Conservation (phyloP, 1,284 basidiomycete genomes). For the Cutaneotrichosporon sp. region DNA sequence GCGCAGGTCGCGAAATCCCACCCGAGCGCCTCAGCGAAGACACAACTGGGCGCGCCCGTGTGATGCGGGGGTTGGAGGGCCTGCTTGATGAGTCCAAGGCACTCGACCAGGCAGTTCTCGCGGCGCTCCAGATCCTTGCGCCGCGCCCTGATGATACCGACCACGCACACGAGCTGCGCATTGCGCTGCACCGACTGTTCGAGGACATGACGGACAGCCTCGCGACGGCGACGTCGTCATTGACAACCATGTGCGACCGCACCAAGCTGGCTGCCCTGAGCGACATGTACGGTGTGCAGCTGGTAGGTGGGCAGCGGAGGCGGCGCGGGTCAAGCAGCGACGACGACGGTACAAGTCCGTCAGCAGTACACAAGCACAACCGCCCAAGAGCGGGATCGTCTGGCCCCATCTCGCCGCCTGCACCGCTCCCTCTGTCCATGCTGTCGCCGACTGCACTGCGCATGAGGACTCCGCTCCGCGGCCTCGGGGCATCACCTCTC, state of each 20-base stretch:
- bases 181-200: constrained; percentile 39
- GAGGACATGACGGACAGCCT: constrained; percentile 46
- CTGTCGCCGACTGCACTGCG: neutral
- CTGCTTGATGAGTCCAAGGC: constrained; percentile 30
- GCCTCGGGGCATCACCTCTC: neutral
- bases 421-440: neutral
- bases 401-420: neutral
- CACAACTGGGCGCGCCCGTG: constrained; percentile 1
- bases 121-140: constrained; percentile 31
- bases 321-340: constrained; percentile 16
- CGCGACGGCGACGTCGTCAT: constrained; percentile 37
- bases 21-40: constrained; percentile 1
- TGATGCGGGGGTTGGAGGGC: constrained; percentile 15
- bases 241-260: constrained; percentile 38
- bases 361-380: neutral
- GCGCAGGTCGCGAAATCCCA: neutral
- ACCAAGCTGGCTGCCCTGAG: constrained; percentile 39
- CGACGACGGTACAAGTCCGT: constrained; percentile 9
- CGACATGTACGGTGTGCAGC: constrained; percentile 50
- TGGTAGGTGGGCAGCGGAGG: constrained; percentile 13
- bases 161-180: constrained; percentile 35
- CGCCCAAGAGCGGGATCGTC: constrained; percentile 17
- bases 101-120: constrained; percentile 31
- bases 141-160: constrained; percentile 26
- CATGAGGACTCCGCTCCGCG: constrained; percentile 8